Evolutionary conservation across 352 stramenopile species (phyloP), one percentile per base, ranked within the genome.

Genomic region (Phytophthora quininea): DNA sequence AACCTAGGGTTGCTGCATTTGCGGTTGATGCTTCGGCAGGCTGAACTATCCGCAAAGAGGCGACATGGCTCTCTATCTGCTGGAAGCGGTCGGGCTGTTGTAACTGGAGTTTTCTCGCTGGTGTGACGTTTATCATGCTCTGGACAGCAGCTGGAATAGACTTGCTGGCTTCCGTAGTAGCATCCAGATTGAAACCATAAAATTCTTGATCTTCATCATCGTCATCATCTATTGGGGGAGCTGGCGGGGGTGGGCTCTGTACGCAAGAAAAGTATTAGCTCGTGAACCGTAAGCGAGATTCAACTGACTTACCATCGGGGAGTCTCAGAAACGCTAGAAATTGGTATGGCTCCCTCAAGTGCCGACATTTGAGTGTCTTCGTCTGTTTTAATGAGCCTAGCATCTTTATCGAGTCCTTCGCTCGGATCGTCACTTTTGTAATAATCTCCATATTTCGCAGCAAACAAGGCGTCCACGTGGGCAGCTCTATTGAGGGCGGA

Each of bases 231-330:
- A 63, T 67, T 60, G 79, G 78, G 19, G 82, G 79, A 43, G 82
- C 76, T 14, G 80, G 82, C 3, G 80, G 80, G 15, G 81, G 81
- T 7, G 69, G 81, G 73, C 75, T 86, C 73, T 80, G 58, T 27
- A 19, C 0, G 38, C 2, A 37, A 61, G 47, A 58, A 8, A 51
- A 61, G 38, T 30, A 45, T 67, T 49, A 61, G 50, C 3, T 43
- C 35, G 55, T 38, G 4, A 50, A 15, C 15, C 6, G 38, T 31
- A 50, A 47, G 40, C 9, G n/a, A 42, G 24, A 19, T 38, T 48
- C 32, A n/a, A 35, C 33, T 24, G 15, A 57, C 68, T 35, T 69
- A 76, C 68, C 40, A 49, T 54, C 30, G 2, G 7, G 35, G 15
- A 29, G n/a, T 14, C 24, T 50, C 15, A 32, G 27, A 31, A 30